Percentiles rank a stretch among this genome's conserved stretches.
Evolutionary conservation across 2,329 filamentous ascomycete species (phyloP).

Genomic region (Lasiodiplodia hormozganensis): DNA sequence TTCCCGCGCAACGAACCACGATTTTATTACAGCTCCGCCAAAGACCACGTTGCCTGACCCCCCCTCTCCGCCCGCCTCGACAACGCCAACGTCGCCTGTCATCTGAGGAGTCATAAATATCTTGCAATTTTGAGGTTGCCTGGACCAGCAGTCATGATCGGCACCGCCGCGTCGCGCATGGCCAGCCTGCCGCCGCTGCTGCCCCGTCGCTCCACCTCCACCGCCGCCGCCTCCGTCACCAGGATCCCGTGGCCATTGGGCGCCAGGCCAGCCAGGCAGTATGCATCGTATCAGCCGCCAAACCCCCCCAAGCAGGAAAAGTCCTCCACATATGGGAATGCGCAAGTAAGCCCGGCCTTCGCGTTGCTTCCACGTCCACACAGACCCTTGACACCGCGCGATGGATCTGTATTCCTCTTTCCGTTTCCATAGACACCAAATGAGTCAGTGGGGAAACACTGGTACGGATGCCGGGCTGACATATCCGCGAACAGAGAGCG

Average conservation of each 20-base stretch:
- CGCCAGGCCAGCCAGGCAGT: constrained; percentile 1
- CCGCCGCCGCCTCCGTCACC: neutral
- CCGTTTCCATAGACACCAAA: neutral
- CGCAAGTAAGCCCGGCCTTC: constrained; percentile 16
- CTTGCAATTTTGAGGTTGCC: constrained; percentile 4
- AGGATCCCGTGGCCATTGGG: neutral
- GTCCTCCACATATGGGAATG: constrained; percentile 24
- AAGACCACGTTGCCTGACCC: constrained; percentile 28
- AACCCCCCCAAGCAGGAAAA: constrained; percentile 13
- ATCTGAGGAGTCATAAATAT: constrained; percentile 12
- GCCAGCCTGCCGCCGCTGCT: constrained; percentile 18
- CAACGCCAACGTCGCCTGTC: constrained; percentile 8
- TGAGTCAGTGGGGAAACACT: neutral
- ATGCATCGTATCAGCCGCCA: constrained; percentile 25
- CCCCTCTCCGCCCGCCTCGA: neutral
- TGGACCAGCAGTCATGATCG: constrained; percentile 21
- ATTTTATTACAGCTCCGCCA: constrained; percentile 13
- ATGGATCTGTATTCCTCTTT: neutral
- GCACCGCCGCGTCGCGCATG: constrained; percentile 7
- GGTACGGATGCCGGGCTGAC: neutral
- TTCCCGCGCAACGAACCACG: constrained; percentile 9
- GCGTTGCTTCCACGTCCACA: neutral
- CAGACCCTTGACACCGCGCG: neutral
- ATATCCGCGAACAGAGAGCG: constrained; percentile 54
- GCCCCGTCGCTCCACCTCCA: constrained; percentile 10